A percentile compares a stretch with the other conserved stretches of the same genome.
Conservation (phyloP, 352 stramenopile genomes). For the Phytophthora sp. region DNA sequence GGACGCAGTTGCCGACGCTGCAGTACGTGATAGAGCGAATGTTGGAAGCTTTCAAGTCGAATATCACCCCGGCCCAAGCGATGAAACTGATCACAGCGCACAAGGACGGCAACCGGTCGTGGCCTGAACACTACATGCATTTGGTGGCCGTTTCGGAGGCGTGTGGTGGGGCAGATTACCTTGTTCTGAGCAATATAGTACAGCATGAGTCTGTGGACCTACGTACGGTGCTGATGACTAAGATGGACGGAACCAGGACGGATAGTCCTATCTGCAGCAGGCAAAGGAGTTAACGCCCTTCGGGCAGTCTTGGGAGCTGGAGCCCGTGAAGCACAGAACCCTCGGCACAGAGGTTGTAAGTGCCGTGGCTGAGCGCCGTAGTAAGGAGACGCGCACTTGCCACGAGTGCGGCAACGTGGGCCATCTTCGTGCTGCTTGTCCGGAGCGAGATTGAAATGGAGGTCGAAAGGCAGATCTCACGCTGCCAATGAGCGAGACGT, state of each 20-base stretch:
- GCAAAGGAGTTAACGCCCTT: neutral
- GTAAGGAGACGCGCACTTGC: neutral
- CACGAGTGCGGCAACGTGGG: neutral
- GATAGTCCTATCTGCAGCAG: neutral
- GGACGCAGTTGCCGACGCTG: neutral
- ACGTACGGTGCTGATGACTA: too few species aligned
- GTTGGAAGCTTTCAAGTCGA: neutral
- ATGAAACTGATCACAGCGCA: neutral
- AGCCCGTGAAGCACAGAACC: neutral
- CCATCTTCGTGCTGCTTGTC: neutral
- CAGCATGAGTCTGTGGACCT: neutral
- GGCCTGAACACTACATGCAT: neutral
- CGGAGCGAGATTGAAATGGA: neutral
- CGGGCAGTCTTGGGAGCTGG: neutral
- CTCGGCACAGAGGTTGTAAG: neutral
- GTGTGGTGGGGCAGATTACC: neutral
- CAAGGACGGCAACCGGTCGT: neutral
- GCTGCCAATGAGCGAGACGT: neutral
- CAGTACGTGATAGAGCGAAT: neutral
- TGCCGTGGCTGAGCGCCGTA: neutral
- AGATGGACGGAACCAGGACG: neutral
- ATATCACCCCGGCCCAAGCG: neutral
- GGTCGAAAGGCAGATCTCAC: neutral
- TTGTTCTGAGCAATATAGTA: neutral
- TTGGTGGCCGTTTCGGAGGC: neutral